phyloP scores from a whole-genome alignment of 2,329 filamentous ascomycete species.

The Pseudopithomyces chartarum region DNA sequence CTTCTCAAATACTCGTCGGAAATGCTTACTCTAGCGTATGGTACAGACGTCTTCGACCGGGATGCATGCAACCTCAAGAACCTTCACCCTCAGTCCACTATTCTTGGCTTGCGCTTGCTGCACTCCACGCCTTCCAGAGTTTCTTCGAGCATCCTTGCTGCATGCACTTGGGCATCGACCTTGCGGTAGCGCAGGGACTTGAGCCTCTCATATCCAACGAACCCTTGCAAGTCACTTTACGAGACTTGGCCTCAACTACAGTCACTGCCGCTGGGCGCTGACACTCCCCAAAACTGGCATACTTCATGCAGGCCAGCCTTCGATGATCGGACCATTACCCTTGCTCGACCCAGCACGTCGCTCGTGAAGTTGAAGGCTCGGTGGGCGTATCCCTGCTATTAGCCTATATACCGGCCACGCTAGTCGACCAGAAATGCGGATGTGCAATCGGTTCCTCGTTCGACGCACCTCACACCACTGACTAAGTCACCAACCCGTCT shows the following conservation, averaged over 20 bases:
- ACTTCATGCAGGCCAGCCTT: slow-evolving; percentile 39
- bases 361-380: slow-evolving; percentile 16
- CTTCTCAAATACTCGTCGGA: not conserved
- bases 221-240: slow-evolving; percentile 24
- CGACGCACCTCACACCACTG: slow-evolving; percentile 18
- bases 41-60: not conserved
- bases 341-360: slow-evolving; percentile 22
- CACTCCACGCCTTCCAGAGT: slow-evolving; percentile 29
- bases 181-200: slow-evolving; percentile 27
- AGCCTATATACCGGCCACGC: slow-evolving; percentile 33
- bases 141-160: slow-evolving; percentile 20
- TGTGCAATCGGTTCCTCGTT: slow-evolving; percentile 23
- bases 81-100: not conserved
- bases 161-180: slow-evolving; percentile 28
- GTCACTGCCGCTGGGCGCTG: slow-evolving; percentile 22
- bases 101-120: slow-evolving; percentile 15
- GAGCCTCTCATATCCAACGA: slow-evolving; percentile 25
- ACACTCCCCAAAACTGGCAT: slow-evolving; percentile 25
- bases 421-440: slow-evolving; percentile 19
- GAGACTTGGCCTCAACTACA: slow-evolving; percentile 35
- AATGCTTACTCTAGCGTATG: slow-evolving; percentile 6
- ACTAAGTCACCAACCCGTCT: slow-evolving; percentile 28
- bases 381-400: slow-evolving; percentile 26
- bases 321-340: slow-evolving; percentile 25
- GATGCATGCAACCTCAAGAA: slow-evolving; percentile 1